These are phyloP conservation scores for Talaromyces rugulosus DNA, from an alignment of 2,329 filamentous ascomycete genomes.

Conservation along the genomic window DNA sequence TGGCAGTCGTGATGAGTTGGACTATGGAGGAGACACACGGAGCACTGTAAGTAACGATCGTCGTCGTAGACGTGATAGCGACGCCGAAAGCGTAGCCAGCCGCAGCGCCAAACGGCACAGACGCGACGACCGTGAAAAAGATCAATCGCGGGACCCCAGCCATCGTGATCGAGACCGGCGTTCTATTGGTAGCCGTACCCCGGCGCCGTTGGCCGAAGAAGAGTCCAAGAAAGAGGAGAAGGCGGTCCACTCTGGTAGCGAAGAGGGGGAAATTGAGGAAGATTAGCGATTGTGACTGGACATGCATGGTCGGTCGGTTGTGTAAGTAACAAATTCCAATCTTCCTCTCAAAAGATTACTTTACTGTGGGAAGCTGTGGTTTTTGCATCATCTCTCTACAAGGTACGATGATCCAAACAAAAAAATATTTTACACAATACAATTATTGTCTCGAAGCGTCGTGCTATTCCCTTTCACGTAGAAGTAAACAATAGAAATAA, in stretches of 20 bases:
- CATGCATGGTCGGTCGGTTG: not conserved
- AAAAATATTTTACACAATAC: not conserved
- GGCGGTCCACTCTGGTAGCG: conserved; percentile 75
- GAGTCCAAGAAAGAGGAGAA: conserved; percentile 40
- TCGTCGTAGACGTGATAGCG: conserved; percentile 74
- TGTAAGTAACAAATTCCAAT: not conserved
- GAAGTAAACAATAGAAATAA: not conserved
- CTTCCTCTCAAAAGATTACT: not conserved
- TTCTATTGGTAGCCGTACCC: conserved; percentile 23
- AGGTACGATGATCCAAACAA: not conserved
- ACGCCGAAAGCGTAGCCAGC: conserved; percentile 58
- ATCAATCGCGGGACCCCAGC: conserved; percentile 28
- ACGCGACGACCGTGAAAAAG: conserved; percentile 37
- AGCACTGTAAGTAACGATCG: conserved; percentile 61
- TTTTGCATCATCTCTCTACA: not conserved
- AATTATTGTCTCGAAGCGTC: not conserved
- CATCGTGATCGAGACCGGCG: conserved; percentile 49
- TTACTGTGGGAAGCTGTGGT: not conserved
- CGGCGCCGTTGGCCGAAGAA: conserved; percentile 30
- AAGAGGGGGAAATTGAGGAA: conserved; percentile 98
- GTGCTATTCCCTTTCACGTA: not conserved
- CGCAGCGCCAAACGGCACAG: conserved; percentile 59
- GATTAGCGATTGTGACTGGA: conserved; percentile 27
- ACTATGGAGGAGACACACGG: conserved; percentile 71
- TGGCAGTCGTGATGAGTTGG: conserved; percentile 78